Evolutionary conservation across 169 alveolate species (phyloP).

Genomic region (Babesia bigemina): DNA sequence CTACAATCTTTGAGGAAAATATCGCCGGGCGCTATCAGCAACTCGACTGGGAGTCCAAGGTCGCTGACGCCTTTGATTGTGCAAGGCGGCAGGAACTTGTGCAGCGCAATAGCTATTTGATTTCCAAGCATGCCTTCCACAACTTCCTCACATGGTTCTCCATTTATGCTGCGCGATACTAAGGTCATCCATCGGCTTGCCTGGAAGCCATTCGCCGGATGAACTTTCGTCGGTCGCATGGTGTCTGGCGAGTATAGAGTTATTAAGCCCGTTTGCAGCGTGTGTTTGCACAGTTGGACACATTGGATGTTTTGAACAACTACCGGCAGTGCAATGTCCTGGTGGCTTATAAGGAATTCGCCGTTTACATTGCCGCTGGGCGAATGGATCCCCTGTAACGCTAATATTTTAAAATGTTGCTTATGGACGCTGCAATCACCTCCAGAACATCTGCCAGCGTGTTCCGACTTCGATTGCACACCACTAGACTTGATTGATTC

Average conservation of each 20-base stretch:
- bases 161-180: conserved; percentile 35
- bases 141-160: not conserved
- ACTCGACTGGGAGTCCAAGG: conserved; percentile 32
- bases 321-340: conserved; percentile 51
- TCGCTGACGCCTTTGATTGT: conserved; percentile 29
- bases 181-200: conserved; percentile 64
- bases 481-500: not conserved
- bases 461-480: not conserved
- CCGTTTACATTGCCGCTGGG: conserved; percentile 21
- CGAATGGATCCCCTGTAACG: conserved; percentile 37
- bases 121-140: conserved; percentile 52
- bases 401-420: conserved; percentile 50
- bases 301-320: conserved; percentile 10
- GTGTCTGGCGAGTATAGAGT: conserved; percentile 62
- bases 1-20: conserved; percentile 50
- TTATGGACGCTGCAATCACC: conserved; percentile 6
- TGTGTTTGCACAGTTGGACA: conserved; percentile 47
- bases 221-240: conserved; percentile 59
- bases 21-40: conserved; percentile 60
- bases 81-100: conserved; percentile 58
- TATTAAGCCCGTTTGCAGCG: conserved; percentile 54
- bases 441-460: not conserved
- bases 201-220: conserved; percentile 23
- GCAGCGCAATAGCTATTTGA: conserved; percentile 46
- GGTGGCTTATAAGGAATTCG: conserved; percentile 49